These are phyloP conservation scores for Aspergillus pseudonomiae DNA, from an alignment of 2,329 filamentous ascomycete species.

Conservation along the genomic window DNA sequence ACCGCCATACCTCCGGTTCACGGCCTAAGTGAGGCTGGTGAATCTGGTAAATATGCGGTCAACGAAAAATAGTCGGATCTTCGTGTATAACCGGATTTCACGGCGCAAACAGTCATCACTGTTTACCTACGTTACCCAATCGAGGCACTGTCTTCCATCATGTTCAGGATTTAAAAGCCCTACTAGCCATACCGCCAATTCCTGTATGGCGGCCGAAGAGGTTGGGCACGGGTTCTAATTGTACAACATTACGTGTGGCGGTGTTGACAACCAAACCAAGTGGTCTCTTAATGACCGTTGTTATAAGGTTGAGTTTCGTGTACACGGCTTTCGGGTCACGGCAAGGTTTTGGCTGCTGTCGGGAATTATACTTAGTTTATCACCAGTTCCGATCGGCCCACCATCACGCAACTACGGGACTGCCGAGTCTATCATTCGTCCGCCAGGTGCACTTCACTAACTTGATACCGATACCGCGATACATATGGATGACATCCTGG, in stretches of 20 bases:
- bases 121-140: background rate
- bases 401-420: constrained; percentile 7
- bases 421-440: constrained; percentile 9
- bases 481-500: background rate
- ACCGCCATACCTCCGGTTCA: background rate
- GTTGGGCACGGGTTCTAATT: background rate
- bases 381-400: constrained; percentile 1
- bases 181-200: background rate
- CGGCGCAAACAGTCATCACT: background rate
- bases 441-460: background rate
- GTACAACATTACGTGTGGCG: background rate
- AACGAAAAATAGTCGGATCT: constrained; percentile 5
- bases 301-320: background rate
- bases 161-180: background rate
- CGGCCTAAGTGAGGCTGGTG: background rate
- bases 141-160: background rate
- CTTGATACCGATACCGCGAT: background rate
- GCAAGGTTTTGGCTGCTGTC: background rate
- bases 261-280: background rate
- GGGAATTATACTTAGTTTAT: constrained; percentile 3
- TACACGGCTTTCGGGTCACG: constrained; percentile 1
- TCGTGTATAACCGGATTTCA: background rate
- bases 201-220: background rate
- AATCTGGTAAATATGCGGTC: background rate
- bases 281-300: background rate